phyloP scores from a whole-genome alignment of 1,284 basidiomycete species.

The Pseudozyma sp. region DNA sequence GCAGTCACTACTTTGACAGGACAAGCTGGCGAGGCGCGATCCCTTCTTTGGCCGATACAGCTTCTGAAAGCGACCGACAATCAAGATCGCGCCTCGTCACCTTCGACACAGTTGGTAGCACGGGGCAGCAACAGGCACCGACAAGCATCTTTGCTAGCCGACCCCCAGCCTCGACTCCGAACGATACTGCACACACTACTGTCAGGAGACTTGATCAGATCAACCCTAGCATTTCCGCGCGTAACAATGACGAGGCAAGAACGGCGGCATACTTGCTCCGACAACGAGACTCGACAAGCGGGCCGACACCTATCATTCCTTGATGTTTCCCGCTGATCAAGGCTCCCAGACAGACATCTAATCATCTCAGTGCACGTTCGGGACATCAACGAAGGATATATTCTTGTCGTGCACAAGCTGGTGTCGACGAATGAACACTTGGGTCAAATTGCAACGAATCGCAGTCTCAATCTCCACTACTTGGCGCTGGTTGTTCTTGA shows the following conservation, averaged over 20 bases:
- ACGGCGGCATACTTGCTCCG: constrained; percentile 27
- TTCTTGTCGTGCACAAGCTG: no score
- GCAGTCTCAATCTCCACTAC: background rate
- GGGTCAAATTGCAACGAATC: no score
- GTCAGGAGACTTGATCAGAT: background rate
- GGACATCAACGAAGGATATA: no score
- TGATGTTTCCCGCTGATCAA: background rate
- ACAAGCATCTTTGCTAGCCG: constrained; percentile 30
- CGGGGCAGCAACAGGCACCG: background rate
- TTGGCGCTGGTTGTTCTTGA: background rate
- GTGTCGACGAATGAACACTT: no score
- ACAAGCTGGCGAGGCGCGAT: constrained; percentile 60
- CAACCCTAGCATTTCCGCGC: background rate
- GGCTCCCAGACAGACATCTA: no score
- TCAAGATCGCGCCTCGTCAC: constrained; percentile 10
- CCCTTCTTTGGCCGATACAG: constrained; percentile 30
- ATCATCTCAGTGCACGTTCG: background rate
- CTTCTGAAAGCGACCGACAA: background rate
- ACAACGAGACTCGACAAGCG: constrained; percentile 5
- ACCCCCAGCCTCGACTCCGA: background rate
- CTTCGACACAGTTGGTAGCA: constrained; percentile 25
- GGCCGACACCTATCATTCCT: background rate
- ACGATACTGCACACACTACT: no score
- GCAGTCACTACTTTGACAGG: constrained; percentile 61
- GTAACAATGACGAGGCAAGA: constrained; percentile 34